These are phyloP conservation scores for Didymella pomorum DNA, from an alignment of 2,329 filamentous ascomycete genomes.

Conservation along the genomic window DNA sequence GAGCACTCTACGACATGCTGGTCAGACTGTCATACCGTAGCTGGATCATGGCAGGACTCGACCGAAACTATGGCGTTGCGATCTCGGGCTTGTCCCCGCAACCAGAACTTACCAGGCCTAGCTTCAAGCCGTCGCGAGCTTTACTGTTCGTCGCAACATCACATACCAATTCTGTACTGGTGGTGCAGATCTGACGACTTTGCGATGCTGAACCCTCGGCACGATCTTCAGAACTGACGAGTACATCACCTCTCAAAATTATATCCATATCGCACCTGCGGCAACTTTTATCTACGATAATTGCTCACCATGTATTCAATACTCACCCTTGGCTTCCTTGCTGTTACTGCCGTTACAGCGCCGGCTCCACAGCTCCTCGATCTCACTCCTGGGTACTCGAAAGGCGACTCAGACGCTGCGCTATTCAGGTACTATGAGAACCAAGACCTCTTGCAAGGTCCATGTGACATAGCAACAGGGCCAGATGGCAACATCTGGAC, in stretches of 20 bases:
- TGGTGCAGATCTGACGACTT: neutral
- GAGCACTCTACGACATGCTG: neutral
- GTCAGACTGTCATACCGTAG: neutral
- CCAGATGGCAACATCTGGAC: constrained; percentile 21
- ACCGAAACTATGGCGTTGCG: too few relatives aligned
- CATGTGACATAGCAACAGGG: constrained; percentile 20
- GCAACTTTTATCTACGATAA: neutral
- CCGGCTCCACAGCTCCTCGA: constrained; percentile 17
- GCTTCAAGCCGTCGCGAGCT: neutral
- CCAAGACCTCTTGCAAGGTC: constrained; percentile 13
- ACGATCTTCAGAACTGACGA: neutral
- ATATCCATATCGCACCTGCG: neutral
- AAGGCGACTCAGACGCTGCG: constrained; percentile 16
- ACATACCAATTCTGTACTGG: neutral
- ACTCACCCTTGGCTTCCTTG: neutral
- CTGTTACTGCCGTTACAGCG: neutral
- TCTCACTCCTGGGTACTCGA: constrained; percentile 16
- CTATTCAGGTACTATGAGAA: constrained; percentile 20
- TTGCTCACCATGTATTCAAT: neutral
- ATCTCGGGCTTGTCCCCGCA: neutral
- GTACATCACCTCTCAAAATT: neutral
- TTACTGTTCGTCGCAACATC: constrained; percentile 1
- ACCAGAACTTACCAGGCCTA: neutral
- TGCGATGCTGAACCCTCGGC: neutral
- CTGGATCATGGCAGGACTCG: neutral